phyloP scores from a whole-genome alignment of 345 rosid species.

The Alliaria petiolata region DNA sequence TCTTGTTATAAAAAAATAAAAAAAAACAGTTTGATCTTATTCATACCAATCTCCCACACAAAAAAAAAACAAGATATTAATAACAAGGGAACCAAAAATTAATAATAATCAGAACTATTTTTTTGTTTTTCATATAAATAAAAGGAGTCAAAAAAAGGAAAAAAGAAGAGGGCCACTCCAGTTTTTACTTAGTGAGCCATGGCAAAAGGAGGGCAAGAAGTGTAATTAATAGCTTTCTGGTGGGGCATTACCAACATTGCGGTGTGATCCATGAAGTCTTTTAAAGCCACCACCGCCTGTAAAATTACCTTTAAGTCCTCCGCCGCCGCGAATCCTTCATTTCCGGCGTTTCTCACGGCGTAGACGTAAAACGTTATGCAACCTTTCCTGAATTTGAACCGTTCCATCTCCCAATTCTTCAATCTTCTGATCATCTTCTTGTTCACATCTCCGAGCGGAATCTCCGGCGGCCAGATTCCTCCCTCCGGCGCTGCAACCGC shows the following conservation, averaged over 20 bases:
- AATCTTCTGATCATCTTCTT: constrained; percentile 71
- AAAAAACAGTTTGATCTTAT: constrained; percentile 2
- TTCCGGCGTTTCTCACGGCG: constrained; percentile 63
- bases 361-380: constrained; percentile 95
- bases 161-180: background rate
- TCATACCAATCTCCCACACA: constrained; percentile 1
- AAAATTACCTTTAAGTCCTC: constrained; percentile 73
- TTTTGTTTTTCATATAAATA: background rate
- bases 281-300: constrained; percentile 81
- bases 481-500: constrained; percentile 40
- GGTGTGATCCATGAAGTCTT: constrained; percentile 97
- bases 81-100: constrained; percentile 17
- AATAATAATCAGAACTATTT: constrained; percentile 1
- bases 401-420: constrained; percentile 72
- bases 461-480: constrained; percentile 74
- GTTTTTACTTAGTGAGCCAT: constrained; percentile 59
- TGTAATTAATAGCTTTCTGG: constrained; percentile 69
- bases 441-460: constrained; percentile 84
- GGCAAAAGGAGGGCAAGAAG: constrained; percentile 43
- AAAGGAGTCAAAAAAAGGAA: background rate
- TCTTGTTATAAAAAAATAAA: no score
- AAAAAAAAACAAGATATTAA: background rate
- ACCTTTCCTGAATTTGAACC: constrained; percentile 94
- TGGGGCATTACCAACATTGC: constrained; percentile 93
- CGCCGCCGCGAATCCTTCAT: constrained; percentile 57